Conservation (phyloP, 148 eudicot species). For the Cornus controversa region DNA sequence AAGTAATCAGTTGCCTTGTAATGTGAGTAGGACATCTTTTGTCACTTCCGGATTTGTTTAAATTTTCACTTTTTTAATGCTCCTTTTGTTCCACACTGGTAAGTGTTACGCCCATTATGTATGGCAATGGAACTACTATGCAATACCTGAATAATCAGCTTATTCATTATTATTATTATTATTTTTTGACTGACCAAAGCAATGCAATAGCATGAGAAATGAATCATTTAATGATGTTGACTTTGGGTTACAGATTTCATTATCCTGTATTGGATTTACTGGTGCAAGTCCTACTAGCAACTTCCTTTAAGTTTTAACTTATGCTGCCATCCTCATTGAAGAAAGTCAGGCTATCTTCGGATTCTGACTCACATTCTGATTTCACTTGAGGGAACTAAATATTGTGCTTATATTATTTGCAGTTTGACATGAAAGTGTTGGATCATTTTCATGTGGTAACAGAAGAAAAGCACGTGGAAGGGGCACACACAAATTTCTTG, state of each 20-base stretch:
- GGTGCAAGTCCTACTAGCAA: background rate
- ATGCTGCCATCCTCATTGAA: background rate
- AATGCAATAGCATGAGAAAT: background rate
- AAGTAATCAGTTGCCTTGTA: conserved; percentile 26
- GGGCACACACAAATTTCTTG: background rate
- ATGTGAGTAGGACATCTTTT: conserved; percentile 4
- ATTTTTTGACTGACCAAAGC: background rate
- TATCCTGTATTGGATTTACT: background rate
- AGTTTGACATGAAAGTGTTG: background rate
- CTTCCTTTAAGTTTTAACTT: background rate
- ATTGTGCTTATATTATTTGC: background rate
- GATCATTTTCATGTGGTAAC: background rate
- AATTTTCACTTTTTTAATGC: background rate
- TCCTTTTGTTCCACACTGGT: background rate
- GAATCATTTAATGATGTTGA: background rate
- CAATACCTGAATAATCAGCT: background rate
- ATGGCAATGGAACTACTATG: background rate
- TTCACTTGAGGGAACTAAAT: background rate
- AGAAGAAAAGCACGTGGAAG: background rate
- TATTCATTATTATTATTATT: background rate
- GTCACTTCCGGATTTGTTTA: background rate
- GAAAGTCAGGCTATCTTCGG: background rate
- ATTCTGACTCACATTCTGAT: no score
- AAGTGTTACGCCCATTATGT: no score
- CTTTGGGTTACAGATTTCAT: background rate